A percentile compares a stretch with the other conserved stretches of the same genome.
These are phyloP conservation scores for Eragrostis nindensis DNA, from an alignment of 176 grass and related monocot species.

Conservation along the genomic window DNA sequence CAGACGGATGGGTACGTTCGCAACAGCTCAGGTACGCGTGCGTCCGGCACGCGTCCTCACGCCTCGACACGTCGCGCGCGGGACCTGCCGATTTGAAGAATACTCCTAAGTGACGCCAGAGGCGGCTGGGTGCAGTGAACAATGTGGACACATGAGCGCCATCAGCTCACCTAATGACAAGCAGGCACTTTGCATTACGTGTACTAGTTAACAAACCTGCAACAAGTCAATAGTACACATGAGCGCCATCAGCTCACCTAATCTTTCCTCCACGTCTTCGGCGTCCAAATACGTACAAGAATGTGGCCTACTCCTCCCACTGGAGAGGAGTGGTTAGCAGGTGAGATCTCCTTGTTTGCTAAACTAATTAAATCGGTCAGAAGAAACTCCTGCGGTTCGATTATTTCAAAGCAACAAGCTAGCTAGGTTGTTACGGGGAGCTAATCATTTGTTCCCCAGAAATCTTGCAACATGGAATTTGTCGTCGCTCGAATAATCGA, in stretches of 20 bases:
- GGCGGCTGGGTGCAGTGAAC: conserved; percentile 36
- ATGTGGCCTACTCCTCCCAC: conserved; percentile 1
- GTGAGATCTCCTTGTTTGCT: neutral
- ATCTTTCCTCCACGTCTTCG: neutral
- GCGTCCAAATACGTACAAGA: neutral
- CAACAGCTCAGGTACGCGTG: neutral
- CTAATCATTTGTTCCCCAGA: neutral
- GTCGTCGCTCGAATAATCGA: too few relatives aligned
- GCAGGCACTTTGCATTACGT: neutral
- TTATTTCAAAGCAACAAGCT: conserved; percentile 12
- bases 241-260: too few relatives aligned
- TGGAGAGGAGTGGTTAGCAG: conserved; percentile 37
- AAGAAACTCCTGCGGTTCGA: too few relatives aligned
- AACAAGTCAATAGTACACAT: too few relatives aligned
- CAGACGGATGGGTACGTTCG: too few relatives aligned
- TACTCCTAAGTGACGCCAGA: neutral
- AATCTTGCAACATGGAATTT: conserved; percentile 40
- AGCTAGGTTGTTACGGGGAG: too few relatives aligned
- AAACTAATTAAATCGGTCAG: too few relatives aligned
- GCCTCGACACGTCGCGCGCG: conserved; percentile 19
- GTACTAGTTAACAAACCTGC: neutral
- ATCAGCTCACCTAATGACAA: conserved; percentile 34
- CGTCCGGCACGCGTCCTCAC: neutral
- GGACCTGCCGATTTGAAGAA: conserved; percentile 6
- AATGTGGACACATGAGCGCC: conserved; percentile 12